These are phyloP conservation scores for Gossypium davidsonii DNA, from an alignment of 441 rosid genomes.

Conservation along the genomic window DNA sequence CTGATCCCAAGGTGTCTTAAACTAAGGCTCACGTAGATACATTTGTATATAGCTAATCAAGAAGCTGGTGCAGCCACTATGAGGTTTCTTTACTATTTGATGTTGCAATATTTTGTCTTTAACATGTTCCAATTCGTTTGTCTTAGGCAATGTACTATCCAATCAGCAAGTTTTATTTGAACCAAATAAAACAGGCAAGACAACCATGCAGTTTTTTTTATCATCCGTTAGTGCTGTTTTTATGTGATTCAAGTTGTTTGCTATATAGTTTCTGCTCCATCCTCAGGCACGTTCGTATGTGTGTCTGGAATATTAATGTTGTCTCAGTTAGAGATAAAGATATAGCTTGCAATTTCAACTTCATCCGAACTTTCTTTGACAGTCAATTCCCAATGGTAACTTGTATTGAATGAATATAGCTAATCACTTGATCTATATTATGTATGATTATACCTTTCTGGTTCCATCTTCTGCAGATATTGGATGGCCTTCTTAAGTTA, in stretches of 20 bases:
- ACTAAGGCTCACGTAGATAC: constrained; percentile 6
- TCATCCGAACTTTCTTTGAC: not conserved
- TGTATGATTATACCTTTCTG: not conserved
- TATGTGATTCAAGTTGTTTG: not conserved
- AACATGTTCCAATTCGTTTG: not conserved
- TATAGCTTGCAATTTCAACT: not conserved
- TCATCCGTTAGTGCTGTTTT: not conserved
- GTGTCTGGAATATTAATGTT: not conserved
- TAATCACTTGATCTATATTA: not conserved
- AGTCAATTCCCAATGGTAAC: not conserved
- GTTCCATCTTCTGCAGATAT: constrained; percentile 28
- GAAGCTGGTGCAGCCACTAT: constrained; percentile 10
- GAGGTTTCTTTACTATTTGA: constrained; percentile 6
- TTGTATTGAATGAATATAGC: not conserved
- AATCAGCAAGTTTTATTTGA: not conserved
- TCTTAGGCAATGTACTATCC: not conserved
- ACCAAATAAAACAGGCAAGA: not conserved
- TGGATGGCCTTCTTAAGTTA: constrained; percentile 60
- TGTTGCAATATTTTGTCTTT: not conserved
- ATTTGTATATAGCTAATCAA: constrained; percentile 19
- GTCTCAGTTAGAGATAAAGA: not conserved
- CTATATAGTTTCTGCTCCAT: not conserved
- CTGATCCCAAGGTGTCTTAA: constrained; percentile 11
- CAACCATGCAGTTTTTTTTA: not conserved
- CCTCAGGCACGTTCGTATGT: not conserved